Conservation (phyloP, 805 yeast species). For the Candida morakotiae region DNA sequence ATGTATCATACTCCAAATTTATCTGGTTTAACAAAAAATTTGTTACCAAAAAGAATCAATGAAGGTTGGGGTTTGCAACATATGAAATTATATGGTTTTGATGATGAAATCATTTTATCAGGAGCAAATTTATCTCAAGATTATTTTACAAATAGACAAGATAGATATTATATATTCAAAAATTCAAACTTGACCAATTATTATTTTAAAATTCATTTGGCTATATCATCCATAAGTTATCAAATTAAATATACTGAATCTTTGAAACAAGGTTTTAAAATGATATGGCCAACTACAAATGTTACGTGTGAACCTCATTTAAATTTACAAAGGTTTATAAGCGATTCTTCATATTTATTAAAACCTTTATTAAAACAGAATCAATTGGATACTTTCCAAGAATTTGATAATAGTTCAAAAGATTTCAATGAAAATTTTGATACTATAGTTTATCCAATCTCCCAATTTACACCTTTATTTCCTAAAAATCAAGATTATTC, state of each 20-base stretch:
- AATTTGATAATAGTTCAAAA: conserved; percentile 26
- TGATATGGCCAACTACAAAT: conserved; percentile 74
- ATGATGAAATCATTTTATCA: conserved; percentile 77
- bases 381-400: conserved; percentile 25
- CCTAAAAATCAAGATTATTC: conserved; percentile 54
- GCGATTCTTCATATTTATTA: conserved; percentile 53
- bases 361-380: conserved; percentile 55
- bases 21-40: conserved; percentile 55
- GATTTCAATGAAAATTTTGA: conserved; percentile 34
- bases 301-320: conserved; percentile 63
- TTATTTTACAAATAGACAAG: conserved; percentile 93
- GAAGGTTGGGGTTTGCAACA: conserved; percentile 95
- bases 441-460: conserved; percentile 83
- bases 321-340: conserved; percentile 47
- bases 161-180: conserved; percentile 76
- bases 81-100: conserved; percentile 95
- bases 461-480: conserved; percentile 85
- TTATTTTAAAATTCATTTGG: conserved; percentile 64
- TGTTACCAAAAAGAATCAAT: conserved; percentile 80
- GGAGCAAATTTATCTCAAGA: conserved; percentile 93
- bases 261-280: conserved; percentile 44
- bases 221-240: conserved; percentile 70
- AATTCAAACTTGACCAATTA: conserved; percentile 60
- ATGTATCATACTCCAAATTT: conserved; percentile 89
- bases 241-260: conserved; percentile 45